Percentiles rank a stretch among this genome's conserved stretches.
phyloP scores from a whole-genome alignment of 2,329 filamentous ascomycete genomes.

The Penicillium fuscoglaucum region DNA sequence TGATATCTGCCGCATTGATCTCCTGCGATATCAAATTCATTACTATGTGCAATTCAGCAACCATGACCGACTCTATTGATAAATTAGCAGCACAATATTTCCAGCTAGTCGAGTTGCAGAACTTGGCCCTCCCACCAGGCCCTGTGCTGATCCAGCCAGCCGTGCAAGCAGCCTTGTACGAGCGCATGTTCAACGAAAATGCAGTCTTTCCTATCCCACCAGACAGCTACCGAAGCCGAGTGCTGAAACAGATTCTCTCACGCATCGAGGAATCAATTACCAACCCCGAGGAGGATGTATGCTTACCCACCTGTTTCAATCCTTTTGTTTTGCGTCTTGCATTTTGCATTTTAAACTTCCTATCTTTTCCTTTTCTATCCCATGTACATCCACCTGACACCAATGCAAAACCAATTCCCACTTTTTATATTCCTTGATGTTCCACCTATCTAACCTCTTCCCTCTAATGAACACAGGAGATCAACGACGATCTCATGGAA shows the following conservation, averaged over 20 bases:
- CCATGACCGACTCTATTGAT: constrained; percentile 31
- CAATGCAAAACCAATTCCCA: constrained; percentile 4
- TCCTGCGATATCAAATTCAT: constrained; percentile 7
- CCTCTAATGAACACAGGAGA: constrained; percentile 58
- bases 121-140: constrained; percentile 64
- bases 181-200: constrained; percentile 64
- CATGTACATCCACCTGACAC: constrained; percentile 14
- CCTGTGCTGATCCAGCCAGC: constrained; percentile 58
- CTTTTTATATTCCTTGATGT: neutral
- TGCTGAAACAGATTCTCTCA: constrained; percentile 70
- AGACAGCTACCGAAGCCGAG: constrained; percentile 66
- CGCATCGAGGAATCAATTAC: constrained; percentile 72
- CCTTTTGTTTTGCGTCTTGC: constrained; percentile 14
- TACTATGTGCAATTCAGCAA: neutral
- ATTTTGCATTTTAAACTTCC: neutral
- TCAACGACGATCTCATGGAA: constrained; percentile 77
- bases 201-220: constrained; percentile 61
- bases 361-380: constrained; percentile 7
- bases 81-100: constrained; percentile 68
- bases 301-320: constrained; percentile 16
- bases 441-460: constrained; percentile 5
- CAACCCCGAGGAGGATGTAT: constrained; percentile 85
- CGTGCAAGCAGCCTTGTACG: constrained; percentile 67
- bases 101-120: constrained; percentile 65
- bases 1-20: constrained; percentile 8